Evolutionary conservation across 306 rosid species (phyloP).

Genomic region (Inga laurina): DNA sequence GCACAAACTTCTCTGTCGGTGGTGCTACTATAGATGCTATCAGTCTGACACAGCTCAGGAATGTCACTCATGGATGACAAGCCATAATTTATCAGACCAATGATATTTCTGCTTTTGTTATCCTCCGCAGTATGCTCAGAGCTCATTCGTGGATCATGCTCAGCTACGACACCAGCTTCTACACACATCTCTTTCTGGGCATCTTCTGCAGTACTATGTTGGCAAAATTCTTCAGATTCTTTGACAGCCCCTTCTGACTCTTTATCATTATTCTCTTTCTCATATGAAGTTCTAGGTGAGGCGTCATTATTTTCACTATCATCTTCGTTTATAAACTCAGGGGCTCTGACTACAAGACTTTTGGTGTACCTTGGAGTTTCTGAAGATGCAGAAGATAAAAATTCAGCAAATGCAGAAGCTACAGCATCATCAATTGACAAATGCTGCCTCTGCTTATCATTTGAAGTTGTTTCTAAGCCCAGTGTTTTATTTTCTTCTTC

Average conservation of each 20-base stretch:
- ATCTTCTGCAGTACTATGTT: slow-evolving; percentile 23
- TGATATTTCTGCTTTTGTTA: slow-evolving; percentile 31
- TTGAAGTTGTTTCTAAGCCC: slow-evolving; percentile 32
- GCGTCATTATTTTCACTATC: slow-evolving; percentile 29
- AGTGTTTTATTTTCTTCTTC: slow-evolving; percentile 45
- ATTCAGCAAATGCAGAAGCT: slow-evolving; percentile 80
- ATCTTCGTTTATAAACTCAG: slow-evolving; percentile 64
- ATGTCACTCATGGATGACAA: neutral
- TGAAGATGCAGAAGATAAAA: slow-evolving; percentile 53
- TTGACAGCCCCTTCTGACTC: slow-evolving; percentile 32
- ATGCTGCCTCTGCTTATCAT: slow-evolving; percentile 46
- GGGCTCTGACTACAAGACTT: slow-evolving; percentile 50
- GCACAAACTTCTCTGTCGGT: slow-evolving; percentile 25
- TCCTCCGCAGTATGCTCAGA: slow-evolving; percentile 31
- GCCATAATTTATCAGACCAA: slow-evolving; percentile 19
- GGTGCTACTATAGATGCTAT: slow-evolving; percentile 13
- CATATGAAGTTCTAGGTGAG: slow-evolving; percentile 29
- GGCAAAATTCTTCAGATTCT: slow-evolving; percentile 28
- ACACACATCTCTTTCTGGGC: slow-evolving; percentile 29
- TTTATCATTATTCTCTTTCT: slow-evolving; percentile 31
- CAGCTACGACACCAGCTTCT: slow-evolving; percentile 20
- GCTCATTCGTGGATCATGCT: slow-evolving; percentile 29
- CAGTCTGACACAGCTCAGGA: slow-evolving; percentile 13
- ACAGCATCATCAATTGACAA: slow-evolving; percentile 75
- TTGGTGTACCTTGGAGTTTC: slow-evolving; percentile 44